Evolutionary conservation across 768 basidiomycete genomes (phyloP).

Genomic region (Leccinum subgranulosum): DNA sequence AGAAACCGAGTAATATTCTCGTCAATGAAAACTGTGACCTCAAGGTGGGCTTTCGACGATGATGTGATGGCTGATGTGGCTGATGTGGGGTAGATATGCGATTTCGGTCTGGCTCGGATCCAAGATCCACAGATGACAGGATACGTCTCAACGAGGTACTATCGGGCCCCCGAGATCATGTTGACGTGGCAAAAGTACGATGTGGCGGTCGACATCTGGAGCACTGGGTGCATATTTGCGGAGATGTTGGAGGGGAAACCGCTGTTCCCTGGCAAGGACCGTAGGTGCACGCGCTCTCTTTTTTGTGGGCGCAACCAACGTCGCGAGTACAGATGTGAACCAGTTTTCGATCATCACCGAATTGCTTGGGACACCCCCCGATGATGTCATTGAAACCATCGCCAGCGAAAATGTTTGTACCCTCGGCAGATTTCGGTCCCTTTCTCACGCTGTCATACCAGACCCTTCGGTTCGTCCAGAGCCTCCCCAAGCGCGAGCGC

Average conservation of each 20-base stretch:
- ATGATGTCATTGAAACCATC: constrained; percentile 99
- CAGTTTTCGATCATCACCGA: constrained; percentile 99
- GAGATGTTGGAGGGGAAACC: constrained; percentile 99
- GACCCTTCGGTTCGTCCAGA: constrained; percentile 99
- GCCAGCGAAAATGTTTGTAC: constrained; percentile 88
- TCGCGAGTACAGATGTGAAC: constrained; percentile 79
- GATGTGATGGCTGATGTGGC: neutral
- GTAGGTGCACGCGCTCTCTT: constrained; percentile 50
- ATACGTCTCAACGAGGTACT: constrained; percentile 98
- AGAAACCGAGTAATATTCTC: constrained; percentile 99
- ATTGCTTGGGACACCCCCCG: constrained; percentile 94
- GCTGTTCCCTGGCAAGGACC: constrained; percentile 98
- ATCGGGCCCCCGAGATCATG: constrained; percentile 99
- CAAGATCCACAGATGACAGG: constrained; percentile 99
- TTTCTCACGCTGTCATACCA: constrained; percentile 33
- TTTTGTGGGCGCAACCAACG: neutral
- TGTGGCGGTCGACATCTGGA: constrained; percentile 99
- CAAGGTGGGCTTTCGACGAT: constrained; percentile 54
- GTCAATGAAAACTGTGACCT: constrained; percentile 99
- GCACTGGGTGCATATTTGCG: constrained; percentile 98
- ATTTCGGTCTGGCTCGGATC: constrained; percentile 97
- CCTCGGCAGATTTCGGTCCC: neutral
- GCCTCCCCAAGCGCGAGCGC: constrained; percentile 92
- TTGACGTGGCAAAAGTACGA: constrained; percentile 99
- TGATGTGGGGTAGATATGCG: constrained; percentile 72